Percentiles rank a stretch among this genome's conserved stretches.
Conservation (phyloP, 345 rosid genomes). For the Gossypium rotundifolium region DNA sequence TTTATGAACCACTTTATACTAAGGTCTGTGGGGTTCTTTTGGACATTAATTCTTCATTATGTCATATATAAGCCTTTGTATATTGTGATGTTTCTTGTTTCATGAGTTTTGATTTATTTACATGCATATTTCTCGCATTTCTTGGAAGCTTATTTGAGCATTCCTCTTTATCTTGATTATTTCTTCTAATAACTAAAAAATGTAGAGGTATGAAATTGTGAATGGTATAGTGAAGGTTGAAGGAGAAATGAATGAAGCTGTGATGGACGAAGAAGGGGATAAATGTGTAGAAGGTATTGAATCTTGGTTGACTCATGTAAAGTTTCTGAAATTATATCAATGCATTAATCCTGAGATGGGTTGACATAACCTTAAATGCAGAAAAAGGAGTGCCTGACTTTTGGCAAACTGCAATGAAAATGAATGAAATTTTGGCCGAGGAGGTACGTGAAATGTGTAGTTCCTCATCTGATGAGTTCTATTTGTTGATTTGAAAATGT, state of each 20-base stretch:
- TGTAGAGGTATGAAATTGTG: conserved; percentile 79
- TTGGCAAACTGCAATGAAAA: conserved; percentile 94
- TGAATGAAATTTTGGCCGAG: conserved; percentile 74
- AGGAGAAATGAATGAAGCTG: conserved; percentile 40
- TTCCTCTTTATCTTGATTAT: neutral
- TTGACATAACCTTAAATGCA: conserved; percentile 22
- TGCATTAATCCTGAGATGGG: conserved; percentile 6
- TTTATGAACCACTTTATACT: conserved; percentile 71
- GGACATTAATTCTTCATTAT: neutral
- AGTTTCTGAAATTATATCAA: conserved; percentile 11
- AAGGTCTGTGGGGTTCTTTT: conserved; percentile 37
- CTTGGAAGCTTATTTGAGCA: neutral
- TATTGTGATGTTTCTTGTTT: neutral
- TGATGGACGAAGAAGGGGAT: conserved; percentile 45
- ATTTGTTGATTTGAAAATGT: neutral
- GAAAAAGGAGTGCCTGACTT: conserved; percentile 96
- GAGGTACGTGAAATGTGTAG: conserved; percentile 42
- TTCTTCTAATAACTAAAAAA: neutral
- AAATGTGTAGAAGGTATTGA: conserved; percentile 54
- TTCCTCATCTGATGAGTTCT: neutral
- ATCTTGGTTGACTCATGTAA: neutral
- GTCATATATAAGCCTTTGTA: neutral
- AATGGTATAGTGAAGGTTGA: conserved; percentile 69
- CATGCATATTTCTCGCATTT: neutral
- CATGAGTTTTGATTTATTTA: neutral